Base-by-base conservation (phyloP, 805 yeast genomes). In the Wickerhamiella kurtzmanii region DNA sequence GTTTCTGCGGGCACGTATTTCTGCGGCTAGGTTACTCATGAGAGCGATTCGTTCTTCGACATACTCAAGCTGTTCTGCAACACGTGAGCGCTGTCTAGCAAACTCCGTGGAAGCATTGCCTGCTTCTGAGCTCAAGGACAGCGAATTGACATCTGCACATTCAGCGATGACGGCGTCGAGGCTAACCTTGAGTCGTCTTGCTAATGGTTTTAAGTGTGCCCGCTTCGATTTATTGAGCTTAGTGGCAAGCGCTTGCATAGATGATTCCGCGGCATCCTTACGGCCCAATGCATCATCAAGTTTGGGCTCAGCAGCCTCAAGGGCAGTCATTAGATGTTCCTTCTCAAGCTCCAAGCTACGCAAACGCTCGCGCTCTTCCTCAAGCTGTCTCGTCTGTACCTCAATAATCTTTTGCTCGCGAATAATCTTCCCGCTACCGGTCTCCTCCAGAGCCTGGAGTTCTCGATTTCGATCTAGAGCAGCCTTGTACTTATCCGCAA, bases 11-110 rank as follows among this genome's bases (percentile, higher is more conserved):
- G 52, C 49, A 28, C 45, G 40, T 18, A 49, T 45, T n/a, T 55
- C 57, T 3, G 40, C 49, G 53, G 45, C 74, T 75, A 85, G 72
- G 1, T 56, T 50, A 15, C 59, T 49, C 1, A 81, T 78, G 16
- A 79, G 80, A 1, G 59, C 62, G 3, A 73, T 56, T 47, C 87
- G 72, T 46, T 78, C 83, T 6, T 55, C 61, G 58, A 84, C 95
- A 60, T 84, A 82, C 9, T 67, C 66, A 16, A 81, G 55, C 55
- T 80, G 80, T 49, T 73, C 80, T 32, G 77, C 69, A 38, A 84
- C 62, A 5, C 76, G 72, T 15, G 79, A 63, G 16, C 81, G 72
- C 47, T 82, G 82, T 49, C 77, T 77, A 37, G 75, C 66, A 48
- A 74, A 74, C 51, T 77, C 77, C 1, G 82, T 36, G 17, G 8